Base-by-base conservation (phyloP, 371 early-diverging fungal species). In the Actinomucor elegans region DNA sequence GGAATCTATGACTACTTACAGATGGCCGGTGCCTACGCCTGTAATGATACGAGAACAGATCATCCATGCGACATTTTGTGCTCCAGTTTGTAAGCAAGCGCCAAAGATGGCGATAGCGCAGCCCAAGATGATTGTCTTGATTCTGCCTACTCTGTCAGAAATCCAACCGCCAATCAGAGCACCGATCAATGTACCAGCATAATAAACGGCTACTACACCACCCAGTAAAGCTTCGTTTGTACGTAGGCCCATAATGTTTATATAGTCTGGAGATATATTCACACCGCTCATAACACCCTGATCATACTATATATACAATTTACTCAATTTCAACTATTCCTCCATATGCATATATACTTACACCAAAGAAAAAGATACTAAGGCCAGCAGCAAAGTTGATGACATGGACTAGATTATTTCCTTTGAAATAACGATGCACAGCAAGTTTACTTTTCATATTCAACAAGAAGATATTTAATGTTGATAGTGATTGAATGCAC, bases 251-350 rank as follows among this genome's bases (percentile, higher is more conserved):
- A 74, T 74, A 1, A 71, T n/a, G 10, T 59, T n/a, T 9, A 65
- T 35, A 50, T 75, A 75, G 35, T 75, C 65, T 12, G 66, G 66
- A 6, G 71, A 66, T 10, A 71, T 61, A 45, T 74, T 74, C 17
- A 75, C 75, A 36, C 68, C 66, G 38, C 64, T 57, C 75, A 75
- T 75, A 1, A 75, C 75, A 36, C 75, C 75, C 57, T 75, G 75
- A 56, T 75, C 75, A 58, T 75, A 75, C 64, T 62, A 35, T 11
- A n/a, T 20, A 5, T 23, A 7, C 8, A 35, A 28, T 34, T 21
- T n/a, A n/a, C n/a, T n/a, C n/a, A n/a, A n/a, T n/a, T n/a, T n/a
- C n/a, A n/a, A n/a, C n/a, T n/a, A n/a, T n/a, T n/a, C n/a, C n/a
- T n/a, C n/a, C n/a, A 11, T 32, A 17, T 26, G 31, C 0, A 26